Percentiles rank a stretch among this genome's conserved stretches.
Evolutionary conservation across 2,329 filamentous ascomycete species (phyloP).

Genomic region (Macroventuria anomochaeta): DNA sequence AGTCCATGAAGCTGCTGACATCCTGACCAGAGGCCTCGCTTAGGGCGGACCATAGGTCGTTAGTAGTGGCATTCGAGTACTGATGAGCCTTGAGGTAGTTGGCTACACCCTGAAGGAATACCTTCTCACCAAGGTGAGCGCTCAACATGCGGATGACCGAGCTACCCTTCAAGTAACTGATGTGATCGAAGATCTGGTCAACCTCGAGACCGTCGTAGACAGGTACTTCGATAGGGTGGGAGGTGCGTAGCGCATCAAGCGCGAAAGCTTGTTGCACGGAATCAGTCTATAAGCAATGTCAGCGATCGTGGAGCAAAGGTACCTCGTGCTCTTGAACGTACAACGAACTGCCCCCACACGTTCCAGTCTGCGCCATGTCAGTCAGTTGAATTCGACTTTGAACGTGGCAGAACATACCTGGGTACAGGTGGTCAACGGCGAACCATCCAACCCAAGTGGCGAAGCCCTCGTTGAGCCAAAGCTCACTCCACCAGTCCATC

Average conservation of each 20-base stretch:
- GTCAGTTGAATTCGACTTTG: background rate
- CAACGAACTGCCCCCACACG: constrained; percentile 95
- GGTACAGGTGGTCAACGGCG: constrained; percentile 87
- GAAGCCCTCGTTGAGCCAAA: constrained; percentile 94
- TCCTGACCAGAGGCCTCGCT: constrained; percentile 87
- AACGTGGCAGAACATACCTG: constrained; percentile 55
- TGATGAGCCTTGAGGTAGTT: constrained; percentile 87
- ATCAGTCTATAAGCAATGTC: constrained; percentile 69
- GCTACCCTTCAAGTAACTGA: constrained; percentile 95
- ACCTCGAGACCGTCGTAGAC: constrained; percentile 93
- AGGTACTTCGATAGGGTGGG: constrained; percentile 94
- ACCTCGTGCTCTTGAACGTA: constrained; percentile 65
- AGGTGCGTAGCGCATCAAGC: constrained; percentile 87
- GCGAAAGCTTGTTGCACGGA: constrained; percentile 90
- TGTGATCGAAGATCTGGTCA: constrained; percentile 96
- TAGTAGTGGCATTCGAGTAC: constrained; percentile 89
- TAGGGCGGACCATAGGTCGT: constrained; percentile 88
- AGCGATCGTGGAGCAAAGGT: constrained; percentile 45
- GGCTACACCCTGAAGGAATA: constrained; percentile 88
- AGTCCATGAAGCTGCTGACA: constrained; percentile 85
- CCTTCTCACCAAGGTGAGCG: constrained; percentile 83
- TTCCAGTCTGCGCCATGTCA: constrained; percentile 75
- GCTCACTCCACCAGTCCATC: constrained; percentile 95
- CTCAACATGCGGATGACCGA: constrained; percentile 97
- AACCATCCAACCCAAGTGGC: constrained; percentile 98